Evolutionary conservation across 768 basidiomycete species (phyloP), one percentile per base, ranked within the genome.

Genomic region (Serendipita sp.): DNA sequence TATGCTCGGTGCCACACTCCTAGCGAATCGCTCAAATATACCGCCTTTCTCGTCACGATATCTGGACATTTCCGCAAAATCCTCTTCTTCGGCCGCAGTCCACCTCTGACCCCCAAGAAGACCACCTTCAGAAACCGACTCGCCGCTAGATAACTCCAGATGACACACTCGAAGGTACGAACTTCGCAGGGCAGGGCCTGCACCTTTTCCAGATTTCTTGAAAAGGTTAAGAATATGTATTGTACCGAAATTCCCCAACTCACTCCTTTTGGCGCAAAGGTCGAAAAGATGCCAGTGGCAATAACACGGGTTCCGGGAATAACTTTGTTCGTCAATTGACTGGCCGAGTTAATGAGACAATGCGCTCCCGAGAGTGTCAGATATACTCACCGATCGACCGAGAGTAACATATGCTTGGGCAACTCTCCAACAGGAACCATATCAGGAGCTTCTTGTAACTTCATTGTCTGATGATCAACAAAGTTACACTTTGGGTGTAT

Each of bases 371-470:
- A 13, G 40, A 50, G 18, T 31, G 23, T n/a, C 27, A 40, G 27
- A 23, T 27, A 45, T 52, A 37, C 43, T 46, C 23, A 75, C 73
- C 95, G 79, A 73, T 99, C 96, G 3, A 84, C 84, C 33, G 90
- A 94, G 29, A 99, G 77, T 62, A 95, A 80, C 81, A 99, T 92
- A 72, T 98, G 96, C 58, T 94, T 76, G 6, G 96, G 96, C 45
- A 99, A 78, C 71, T 99, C 96, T 79, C 96, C 96, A 29, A 98
- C 94, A 0, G 96, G 96, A 1, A 99, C 96, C 91, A 97, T 96
- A 73, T 99, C 96, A 0, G 96, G 96, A 16, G 95, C 94, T 74
- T 99, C 96, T 74, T 99, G 96, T 11, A 99, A 81, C 73, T 99
- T 99, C 69, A 99, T 80, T 10, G 83, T 88, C 74, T 99, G 96